Evolutionary conservation across 305 asterid genomes (phyloP).

Genomic region (Solanum hybrid): DNA sequence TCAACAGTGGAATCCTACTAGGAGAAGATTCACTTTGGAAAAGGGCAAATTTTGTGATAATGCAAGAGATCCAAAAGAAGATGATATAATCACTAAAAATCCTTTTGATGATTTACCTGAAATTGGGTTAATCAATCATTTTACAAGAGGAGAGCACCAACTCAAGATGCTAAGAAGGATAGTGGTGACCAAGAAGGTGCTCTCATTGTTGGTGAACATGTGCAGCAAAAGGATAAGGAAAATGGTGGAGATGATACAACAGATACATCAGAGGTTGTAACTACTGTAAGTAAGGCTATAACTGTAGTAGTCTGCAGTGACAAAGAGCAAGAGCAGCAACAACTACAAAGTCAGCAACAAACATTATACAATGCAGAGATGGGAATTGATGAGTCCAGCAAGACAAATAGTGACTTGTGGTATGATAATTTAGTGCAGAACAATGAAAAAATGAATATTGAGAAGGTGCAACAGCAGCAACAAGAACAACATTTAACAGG

Average conservation of each 20-base stretch:
- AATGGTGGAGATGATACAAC: not conserved
- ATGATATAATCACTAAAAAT: too few relatives aligned
- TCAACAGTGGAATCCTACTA: not conserved
- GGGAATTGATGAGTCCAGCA: not conserved
- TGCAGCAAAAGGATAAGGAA: not conserved
- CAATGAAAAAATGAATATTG: not conserved
- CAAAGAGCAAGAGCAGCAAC: not conserved
- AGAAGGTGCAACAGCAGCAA: not conserved
- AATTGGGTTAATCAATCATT: too few relatives aligned
- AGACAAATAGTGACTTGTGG: not conserved
- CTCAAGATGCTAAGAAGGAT: not conserved
- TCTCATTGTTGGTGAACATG: not conserved
- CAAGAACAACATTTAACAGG: not conserved
- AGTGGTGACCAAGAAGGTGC: not conserved
- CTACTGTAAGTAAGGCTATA: not conserved
- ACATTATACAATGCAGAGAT: not conserved
- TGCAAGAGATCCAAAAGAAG: not conserved
- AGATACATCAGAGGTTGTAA: not conserved
- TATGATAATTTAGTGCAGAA: not conserved
- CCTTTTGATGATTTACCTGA: not conserved
- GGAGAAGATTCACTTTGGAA: not conserved
- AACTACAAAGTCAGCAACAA: not conserved
- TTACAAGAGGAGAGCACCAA: not conserved
- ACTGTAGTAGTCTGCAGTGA: not conserved
- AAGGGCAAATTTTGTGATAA: not conserved